Conservation (phyloP, 2,329 filamentous ascomycete species). For the Diplocarpon rosae region DNA sequence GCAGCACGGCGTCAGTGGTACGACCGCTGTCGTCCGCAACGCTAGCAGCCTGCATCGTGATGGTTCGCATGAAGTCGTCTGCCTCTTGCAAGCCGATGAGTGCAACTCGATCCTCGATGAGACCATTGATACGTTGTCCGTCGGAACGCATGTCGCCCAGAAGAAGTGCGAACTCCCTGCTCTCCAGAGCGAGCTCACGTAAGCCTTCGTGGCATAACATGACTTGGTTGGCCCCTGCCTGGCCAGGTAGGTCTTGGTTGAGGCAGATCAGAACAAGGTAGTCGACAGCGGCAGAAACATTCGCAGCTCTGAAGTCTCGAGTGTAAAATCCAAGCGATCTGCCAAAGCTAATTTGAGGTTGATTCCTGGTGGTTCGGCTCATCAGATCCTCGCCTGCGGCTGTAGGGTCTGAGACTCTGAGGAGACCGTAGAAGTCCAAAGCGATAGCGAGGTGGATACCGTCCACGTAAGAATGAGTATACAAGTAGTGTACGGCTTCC, state of each 20-base stretch:
- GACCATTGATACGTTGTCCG: slow-evolving; percentile 72
- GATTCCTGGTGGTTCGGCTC: slow-evolving; percentile 53
- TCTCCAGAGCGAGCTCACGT: slow-evolving; percentile 91
- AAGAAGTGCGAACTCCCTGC: slow-evolving; percentile 85
- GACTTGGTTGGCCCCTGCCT: slow-evolving; percentile 65
- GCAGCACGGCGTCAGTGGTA: slow-evolving; percentile 82
- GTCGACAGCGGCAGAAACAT: slow-evolving; percentile 82
- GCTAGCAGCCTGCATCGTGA: slow-evolving; percentile 83
- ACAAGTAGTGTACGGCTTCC: slow-evolving; percentile 82
- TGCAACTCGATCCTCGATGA: slow-evolving; percentile 74
- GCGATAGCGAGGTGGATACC: slow-evolving; percentile 91
- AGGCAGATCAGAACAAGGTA: slow-evolving; percentile 88
- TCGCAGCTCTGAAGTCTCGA: slow-evolving; percentile 82
- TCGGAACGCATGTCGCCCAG: slow-evolving; percentile 85
- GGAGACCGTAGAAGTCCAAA: slow-evolving; percentile 76
- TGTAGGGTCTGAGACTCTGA: slow-evolving; percentile 76
- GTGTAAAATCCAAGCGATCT: slow-evolving; percentile 93
- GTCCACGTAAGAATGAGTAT: slow-evolving; percentile 82
- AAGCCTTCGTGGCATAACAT: slow-evolving; percentile 84
- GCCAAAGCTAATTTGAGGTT: slow-evolving; percentile 85
- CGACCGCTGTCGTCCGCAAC: slow-evolving; percentile 91
- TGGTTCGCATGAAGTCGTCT: slow-evolving; percentile 78
- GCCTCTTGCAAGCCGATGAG: slow-evolving; percentile 73
- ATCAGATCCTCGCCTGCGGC: slow-evolving; percentile 60
- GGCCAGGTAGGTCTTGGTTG: slow-evolving; percentile 69